Conservation (phyloP, 805 yeast genomes). For the Cyberlindnera xylosilytica region DNA sequence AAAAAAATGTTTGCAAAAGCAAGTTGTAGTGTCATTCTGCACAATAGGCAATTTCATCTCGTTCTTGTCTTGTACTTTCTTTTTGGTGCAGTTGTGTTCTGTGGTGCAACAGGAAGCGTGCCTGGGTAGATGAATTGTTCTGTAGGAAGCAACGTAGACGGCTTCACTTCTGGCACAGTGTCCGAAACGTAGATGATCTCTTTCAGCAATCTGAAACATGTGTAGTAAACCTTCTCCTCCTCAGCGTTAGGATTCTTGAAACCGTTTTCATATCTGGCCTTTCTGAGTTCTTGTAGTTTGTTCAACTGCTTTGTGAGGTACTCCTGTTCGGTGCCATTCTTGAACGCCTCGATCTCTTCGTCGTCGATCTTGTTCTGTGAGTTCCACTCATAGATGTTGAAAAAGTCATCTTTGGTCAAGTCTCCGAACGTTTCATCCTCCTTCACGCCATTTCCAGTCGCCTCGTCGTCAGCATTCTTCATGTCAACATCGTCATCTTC, state of each 20-base stretch:
- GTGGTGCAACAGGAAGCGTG: slow-evolving; percentile 62
- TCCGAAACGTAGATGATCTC: slow-evolving; percentile 38
- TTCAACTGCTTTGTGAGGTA: slow-evolving; percentile 43
- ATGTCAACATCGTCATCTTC: slow-evolving; percentile 3
- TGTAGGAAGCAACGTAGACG: slow-evolving; percentile 54
- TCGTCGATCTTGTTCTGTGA: slow-evolving; percentile 46
- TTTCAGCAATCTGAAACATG: slow-evolving; percentile 42
- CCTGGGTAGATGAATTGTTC: slow-evolving; percentile 75
- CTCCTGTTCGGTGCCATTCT: slow-evolving; percentile 38
- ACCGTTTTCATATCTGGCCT: slow-evolving; percentile 36
- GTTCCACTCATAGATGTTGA: slow-evolving; percentile 45
- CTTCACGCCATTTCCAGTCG: slow-evolving; percentile 3
- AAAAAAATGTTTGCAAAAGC: neutral
- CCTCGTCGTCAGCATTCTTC: slow-evolving; percentile 5
- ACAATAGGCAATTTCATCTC: slow-evolving; percentile 6
- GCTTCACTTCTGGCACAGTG: slow-evolving; percentile 32
- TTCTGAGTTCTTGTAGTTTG: slow-evolving; percentile 49
- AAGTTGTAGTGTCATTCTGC: neutral
- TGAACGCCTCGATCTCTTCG: slow-evolving; percentile 49
- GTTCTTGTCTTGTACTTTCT: slow-evolving; percentile 24
- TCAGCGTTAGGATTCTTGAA: slow-evolving; percentile 37
- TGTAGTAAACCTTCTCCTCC: slow-evolving; percentile 42
- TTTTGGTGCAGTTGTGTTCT: slow-evolving; percentile 10
- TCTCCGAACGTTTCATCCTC: slow-evolving; percentile 11
- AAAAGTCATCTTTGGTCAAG: slow-evolving; percentile 13